Evolutionary conservation across 257 asterid species (phyloP).

Genomic region (Nicotiana benthamiana): DNA sequence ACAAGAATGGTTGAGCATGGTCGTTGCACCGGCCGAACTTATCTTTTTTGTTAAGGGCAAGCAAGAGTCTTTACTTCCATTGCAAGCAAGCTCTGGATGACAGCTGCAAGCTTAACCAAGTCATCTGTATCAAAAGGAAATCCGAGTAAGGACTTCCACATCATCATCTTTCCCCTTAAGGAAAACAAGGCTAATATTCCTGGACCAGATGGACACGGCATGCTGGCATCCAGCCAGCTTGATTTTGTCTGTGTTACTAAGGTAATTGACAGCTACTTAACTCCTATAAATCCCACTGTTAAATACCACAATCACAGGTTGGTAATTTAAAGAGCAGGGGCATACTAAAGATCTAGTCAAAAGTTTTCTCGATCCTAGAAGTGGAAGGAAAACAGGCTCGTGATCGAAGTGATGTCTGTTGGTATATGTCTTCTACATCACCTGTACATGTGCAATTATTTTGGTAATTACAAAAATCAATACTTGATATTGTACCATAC

Average conservation of each 20-base stretch:
- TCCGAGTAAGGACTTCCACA: background rate
- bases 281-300: background rate
- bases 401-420: background rate
- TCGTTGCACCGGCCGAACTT: slow-evolving; percentile 91
- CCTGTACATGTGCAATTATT: background rate
- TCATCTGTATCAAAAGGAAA: background rate
- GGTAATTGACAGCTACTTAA: background rate
- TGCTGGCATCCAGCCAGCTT: background rate
- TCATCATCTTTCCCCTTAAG: background rate
- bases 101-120: background rate
- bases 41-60: slow-evolving; percentile 66
- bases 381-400: background rate
- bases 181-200: background rate
- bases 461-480: background rate
- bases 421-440: slow-evolving; percentile 1
- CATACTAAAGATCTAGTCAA: background rate
- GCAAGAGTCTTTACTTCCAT: slow-evolving; percentile 65
- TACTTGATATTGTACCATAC: background rate
- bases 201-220: background rate
- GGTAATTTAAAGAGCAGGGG: background rate
- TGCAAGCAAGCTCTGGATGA: slow-evolving; percentile 48
- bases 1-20: slow-evolving; percentile 78
- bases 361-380: background rate
- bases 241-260: background rate
- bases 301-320: background rate